Percentiles rank a stretch among this genome's conserved stretches.
These are phyloP conservation scores for Boletellus emodensis DNA, from an alignment of 768 basidiomycete species.

Conservation along the genomic window DNA sequence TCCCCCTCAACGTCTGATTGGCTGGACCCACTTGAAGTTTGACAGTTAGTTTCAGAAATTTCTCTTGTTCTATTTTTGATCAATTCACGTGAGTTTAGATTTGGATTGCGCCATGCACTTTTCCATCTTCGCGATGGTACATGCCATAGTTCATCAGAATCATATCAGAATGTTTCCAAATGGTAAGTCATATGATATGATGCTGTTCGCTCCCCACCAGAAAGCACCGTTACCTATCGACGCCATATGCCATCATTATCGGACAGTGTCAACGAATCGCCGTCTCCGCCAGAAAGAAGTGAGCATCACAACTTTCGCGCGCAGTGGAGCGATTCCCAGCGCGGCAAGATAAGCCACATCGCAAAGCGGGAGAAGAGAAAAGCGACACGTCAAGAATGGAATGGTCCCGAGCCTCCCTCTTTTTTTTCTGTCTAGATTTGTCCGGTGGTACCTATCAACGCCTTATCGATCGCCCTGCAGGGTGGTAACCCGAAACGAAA, in stretches of 20 bases:
- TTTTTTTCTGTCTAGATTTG: not conserved
- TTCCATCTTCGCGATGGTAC: not conserved
- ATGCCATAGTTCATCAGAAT: not conserved
- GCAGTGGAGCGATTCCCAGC: not conserved
- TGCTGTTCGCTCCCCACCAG: not conserved
- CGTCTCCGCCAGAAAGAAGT: not conserved
- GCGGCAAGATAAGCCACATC: not conserved
- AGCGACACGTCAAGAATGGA: not conserved
- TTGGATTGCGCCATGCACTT: conserved; percentile 1
- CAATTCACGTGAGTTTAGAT: conserved; percentile 1
- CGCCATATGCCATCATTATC: not conserved
- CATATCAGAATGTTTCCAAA: not conserved
- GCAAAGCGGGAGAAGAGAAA: not conserved
- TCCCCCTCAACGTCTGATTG: not conserved
- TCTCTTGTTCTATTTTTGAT: conserved; percentile 10
- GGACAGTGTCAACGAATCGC: not conserved
- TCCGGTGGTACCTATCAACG: conserved; percentile 13
- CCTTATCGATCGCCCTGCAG: conserved; percentile 15
- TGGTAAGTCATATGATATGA: not conserved
- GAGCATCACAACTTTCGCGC: not conserved
- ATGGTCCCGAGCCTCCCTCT: not conserved
- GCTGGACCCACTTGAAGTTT: not conserved
- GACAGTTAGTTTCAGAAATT: not conserved
- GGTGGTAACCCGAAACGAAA: conserved; percentile 11
- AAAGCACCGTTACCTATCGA: not conserved